Conservation (phyloP, 2,329 filamentous ascomycete genomes). For the Aspergillus carbonarius region DNA sequence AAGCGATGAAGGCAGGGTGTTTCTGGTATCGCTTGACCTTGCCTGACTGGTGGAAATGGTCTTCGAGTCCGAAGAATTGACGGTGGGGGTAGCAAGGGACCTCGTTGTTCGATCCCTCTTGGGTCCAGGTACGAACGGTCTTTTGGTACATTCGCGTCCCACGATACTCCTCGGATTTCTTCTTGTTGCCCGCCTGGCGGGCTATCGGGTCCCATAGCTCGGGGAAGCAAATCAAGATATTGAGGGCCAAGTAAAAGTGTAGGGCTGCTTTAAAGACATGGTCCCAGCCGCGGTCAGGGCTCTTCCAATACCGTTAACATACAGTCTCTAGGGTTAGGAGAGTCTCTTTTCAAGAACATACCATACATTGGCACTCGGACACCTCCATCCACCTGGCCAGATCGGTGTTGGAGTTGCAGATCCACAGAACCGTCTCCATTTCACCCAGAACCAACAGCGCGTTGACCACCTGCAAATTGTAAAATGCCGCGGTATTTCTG, state of each 20-base stretch:
- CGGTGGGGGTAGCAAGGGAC: too few relatives aligned
- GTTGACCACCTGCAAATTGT: constrained; percentile 24
- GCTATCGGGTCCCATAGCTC: constrained; percentile 26
- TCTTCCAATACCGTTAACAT: neutral
- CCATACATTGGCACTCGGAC: constrained; percentile 6
- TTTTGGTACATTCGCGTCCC: neutral
- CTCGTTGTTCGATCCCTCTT: too few relatives aligned
- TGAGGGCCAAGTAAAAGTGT: constrained; percentile 22
- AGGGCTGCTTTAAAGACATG: constrained; percentile 14
- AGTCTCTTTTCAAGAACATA: neutral
- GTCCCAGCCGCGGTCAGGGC: constrained; percentile 18
- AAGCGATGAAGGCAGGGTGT: too few relatives aligned
- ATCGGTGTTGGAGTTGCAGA: constrained; percentile 14
- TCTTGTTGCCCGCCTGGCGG: neutral
- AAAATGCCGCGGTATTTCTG: constrained; percentile 12
- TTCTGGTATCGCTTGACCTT: too few relatives aligned
- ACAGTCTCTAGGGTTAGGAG: neutral
- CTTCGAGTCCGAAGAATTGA: too few relatives aligned
- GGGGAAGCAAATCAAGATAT: constrained; percentile 52
- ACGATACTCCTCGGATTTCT: neutral
- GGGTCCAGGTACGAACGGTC: neutral
- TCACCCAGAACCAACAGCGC: constrained; percentile 25
- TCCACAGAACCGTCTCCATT: constrained; percentile 21
- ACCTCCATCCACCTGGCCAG: neutral
- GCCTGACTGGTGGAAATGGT: too few relatives aligned